Conservation (phyloP, 2,329 filamentous ascomycete genomes). For the Pestalotiopsis fici region DNA sequence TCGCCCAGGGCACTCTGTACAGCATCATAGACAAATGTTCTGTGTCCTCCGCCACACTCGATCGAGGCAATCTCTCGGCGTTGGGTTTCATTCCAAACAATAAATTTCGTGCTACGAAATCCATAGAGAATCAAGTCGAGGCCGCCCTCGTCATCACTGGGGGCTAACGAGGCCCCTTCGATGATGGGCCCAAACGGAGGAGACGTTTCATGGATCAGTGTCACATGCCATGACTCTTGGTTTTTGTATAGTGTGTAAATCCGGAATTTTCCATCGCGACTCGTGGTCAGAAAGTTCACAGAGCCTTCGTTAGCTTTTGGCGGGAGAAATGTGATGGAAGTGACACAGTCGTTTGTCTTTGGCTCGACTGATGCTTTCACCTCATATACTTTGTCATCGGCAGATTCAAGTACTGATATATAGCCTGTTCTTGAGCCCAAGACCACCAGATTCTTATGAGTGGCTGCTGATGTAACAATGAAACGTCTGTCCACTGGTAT, state of each 20-base stretch:
- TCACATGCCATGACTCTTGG: conserved; percentile 27
- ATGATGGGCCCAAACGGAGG: conserved; percentile 76
- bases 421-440: conserved; percentile 57
- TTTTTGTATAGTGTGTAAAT: conserved; percentile 52
- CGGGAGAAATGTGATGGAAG: conserved; percentile 63
- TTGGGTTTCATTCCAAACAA: conserved; percentile 76
- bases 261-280: conserved; percentile 75
- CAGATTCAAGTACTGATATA: conserved; percentile 37
- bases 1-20: conserved; percentile 27
- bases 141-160: conserved; percentile 24
- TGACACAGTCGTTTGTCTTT: conserved; percentile 65
- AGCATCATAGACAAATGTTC: conserved; percentile 62
- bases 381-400: conserved; percentile 25
- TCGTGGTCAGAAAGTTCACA: conserved; percentile 66
- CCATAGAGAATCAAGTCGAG: conserved; percentile 73
- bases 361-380: conserved; percentile 36
- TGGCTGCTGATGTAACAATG: conserved; percentile 47
- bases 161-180: conserved; percentile 66
- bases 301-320: conserved; percentile 33
- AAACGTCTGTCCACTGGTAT: conserved; percentile 49
- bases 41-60: conserved; percentile 83
- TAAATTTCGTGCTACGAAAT: conserved; percentile 77
- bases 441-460: conserved; percentile 42
- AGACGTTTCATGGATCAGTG: conserved; percentile 65
- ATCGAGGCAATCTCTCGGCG: conserved; percentile 71